Evolutionary conservation across 169 alveolate genomes (phyloP), one percentile per base, ranked within the genome.

Genomic region (Amoebophrya sp.): DNA sequence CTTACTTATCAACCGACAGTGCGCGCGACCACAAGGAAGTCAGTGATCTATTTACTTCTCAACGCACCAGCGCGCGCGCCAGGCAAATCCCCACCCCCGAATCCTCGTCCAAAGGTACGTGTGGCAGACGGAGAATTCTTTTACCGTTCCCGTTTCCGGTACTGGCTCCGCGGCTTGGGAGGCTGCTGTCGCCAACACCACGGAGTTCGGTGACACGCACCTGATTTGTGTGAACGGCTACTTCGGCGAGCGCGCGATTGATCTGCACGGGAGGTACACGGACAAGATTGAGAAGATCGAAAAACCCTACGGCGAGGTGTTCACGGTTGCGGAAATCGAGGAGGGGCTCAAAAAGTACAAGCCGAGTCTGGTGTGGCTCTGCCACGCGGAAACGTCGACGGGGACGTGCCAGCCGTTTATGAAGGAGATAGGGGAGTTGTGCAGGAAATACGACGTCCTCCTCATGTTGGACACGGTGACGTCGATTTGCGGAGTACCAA

Each of bases 151-250:
- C 40, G 90, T 88, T 39, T 40, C 89, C 45, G 94, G 94, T 15
- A 92, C 94, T 29, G 94, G 94, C 50, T 87, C 91, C 23, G 94
- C 94, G 2, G 94, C 94, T 26, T 90, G 92, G 94, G 94, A 92
- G 45, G 94, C 94, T 5, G 92, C 92, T 26, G 34, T 92, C 20
- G 93, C 94, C 34, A 92, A 92, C 58, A 0, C 40, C 18, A 89
- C 92, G 34, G 78, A 58, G 78, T 58, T 16, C 5, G 78, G 78
- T 2, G 78, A 58, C 78, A 58, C 78, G 78, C 78, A 58, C 34
- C 23, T 58, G 23, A 58, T 58, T 16, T 58, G 78, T n/a, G 34
- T 58, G 39, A 58, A 58, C 34, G 78, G 94, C 39, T 92, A 92
- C 69, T 92, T 92, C 42, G 94, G 94, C 42, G 78, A 58, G 40